Evolutionary conservation across 2,329 filamentous ascomycete genomes (phyloP).

Genomic region (Aspergillus tanneri): DNA sequence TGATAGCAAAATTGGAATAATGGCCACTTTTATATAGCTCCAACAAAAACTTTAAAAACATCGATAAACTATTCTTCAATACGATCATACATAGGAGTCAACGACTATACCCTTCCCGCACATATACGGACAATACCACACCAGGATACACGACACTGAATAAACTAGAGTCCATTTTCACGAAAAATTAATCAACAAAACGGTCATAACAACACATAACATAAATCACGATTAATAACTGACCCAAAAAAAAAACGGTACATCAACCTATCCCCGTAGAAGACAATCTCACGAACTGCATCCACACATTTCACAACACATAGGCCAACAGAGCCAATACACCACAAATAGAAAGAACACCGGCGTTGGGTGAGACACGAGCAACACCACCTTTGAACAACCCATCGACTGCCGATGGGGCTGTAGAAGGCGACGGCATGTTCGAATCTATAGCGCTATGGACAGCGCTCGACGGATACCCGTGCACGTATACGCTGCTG

Average conservation of each 20-base stretch:
- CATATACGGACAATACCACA: too few species aligned
- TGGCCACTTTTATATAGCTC: too few species aligned
- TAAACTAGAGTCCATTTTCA: too few species aligned
- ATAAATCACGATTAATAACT: neutral
- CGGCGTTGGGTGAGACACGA: conserved; percentile 19
- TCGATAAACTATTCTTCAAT: too few species aligned
- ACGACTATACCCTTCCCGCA: too few species aligned
- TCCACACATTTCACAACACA: conserved; percentile 22
- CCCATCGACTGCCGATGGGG: conserved; percentile 10
- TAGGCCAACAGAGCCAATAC: conserved; percentile 30
- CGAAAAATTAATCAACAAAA: neutral
- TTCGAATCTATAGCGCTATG: conserved; percentile 25
- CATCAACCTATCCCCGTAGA: too few species aligned
- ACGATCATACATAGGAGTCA: too few species aligned
- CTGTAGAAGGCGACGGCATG: conserved; percentile 48
- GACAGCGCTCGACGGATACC: conserved; percentile 1
- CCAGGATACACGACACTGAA: too few species aligned
- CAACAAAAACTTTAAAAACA: too few species aligned
- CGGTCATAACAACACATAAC: neutral
- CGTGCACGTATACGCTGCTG: conserved; percentile 17
- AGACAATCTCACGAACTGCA: neutral
- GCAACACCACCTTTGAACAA: conserved; percentile 29
- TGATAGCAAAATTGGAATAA: too few species aligned
- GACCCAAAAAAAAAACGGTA: neutral
- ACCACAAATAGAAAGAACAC: conserved; percentile 25